Evolutionary conservation across 108 stramenopile genomes (phyloP), one percentile per base, ranked within the genome.

Genomic region (Mayamaea pseudoterrestris): DNA sequence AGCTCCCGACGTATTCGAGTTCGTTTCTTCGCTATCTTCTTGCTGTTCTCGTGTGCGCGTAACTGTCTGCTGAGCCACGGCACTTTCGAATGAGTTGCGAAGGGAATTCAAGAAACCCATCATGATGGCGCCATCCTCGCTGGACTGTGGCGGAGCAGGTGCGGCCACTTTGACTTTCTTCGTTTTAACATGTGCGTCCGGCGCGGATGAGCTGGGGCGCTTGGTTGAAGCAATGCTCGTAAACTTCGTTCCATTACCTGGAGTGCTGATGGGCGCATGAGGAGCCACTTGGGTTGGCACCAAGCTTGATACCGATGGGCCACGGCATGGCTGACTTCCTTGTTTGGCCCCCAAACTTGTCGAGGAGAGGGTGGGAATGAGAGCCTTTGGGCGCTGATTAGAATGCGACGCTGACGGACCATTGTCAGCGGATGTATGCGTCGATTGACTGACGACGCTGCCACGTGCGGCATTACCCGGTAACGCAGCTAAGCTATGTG

Each of bases 101-200:
- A 66, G 40, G 6, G 72, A 73, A 27, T 51, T 63, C 32, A 73
- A 27, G 44, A 74, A 64, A 0, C 65, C 68, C 22, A 75, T 40
- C 18, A 75, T 27, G 20, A 75, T 56, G 14, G 50, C 36, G 14
- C 59, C 63, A 23, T 53, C 73, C 27, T 21, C 44, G 22, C n/a
- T 21, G 26, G 44, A 3, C 4, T 44, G 21, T 44, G 44, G 44
- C 22, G 44, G 5, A 7, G 18, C 44, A 2, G 44, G n/a, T 21
- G 44, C 44, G 26, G 44, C 44, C 4, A 16, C 44, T 5, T 20
- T 39, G 37, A 39, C 16, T 39, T 39, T 20, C 16, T 39, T 8
- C 20, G 37, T 3, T 52, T 16, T 14, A 20, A 12, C 20, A 40
- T 40, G 3, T 11, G 16, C 3, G 20, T 11, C 25, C 23, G 12